Base-by-base conservation (phyloP, 139 green algal species). In the Coelastrella sp. region DNA sequence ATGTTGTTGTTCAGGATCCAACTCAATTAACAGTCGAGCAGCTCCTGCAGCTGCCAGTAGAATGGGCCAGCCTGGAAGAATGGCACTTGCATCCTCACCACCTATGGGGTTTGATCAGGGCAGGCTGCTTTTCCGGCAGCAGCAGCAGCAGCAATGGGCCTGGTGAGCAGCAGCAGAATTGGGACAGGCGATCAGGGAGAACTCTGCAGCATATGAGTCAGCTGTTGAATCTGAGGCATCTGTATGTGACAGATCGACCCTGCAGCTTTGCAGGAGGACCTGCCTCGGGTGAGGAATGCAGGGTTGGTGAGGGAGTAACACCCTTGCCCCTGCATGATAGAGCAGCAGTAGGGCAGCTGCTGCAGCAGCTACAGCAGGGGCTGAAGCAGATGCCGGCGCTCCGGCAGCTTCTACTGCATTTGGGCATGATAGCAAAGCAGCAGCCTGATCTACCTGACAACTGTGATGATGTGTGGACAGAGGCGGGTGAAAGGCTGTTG, bases 341-440 rank as follows among this genome's bases (percentile, higher is more conserved):
- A 20, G 14, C 68, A 57, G 61, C 66, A 58, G 35, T 88, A n/a
- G 56, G 22, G 49, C 60, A n/a, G 57, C 84, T 88, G 68, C 66
- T 88, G 56, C 65, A 57, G 6, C 20, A 66, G 68, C 49, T 88
- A 17, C 84, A 80, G 68, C 60, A 76, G 68, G 68, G 84, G 14
- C 49, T 88, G 84, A 20, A 57, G 68, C 66, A 70, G 49, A 57
- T 88, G 66, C 66, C 66, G 49, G 66, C 84, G 20, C 68, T 88
- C 49, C 84, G 68, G 19, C 84, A 88, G 84, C 84, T 88, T 66
- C 84, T 81, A 19, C 68, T 88, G 66, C 49, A 88, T 56, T 14
- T 88, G 20, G 84, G 84, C 7, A 27, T 58, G 6, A n/a, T 81
- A 14, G 25, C 56, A 15, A 78, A 59, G 12, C 24, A 87, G 65